phyloP scores from a whole-genome alignment of 2,329 filamentous ascomycete species.

The Lithohypha guttulata region DNA sequence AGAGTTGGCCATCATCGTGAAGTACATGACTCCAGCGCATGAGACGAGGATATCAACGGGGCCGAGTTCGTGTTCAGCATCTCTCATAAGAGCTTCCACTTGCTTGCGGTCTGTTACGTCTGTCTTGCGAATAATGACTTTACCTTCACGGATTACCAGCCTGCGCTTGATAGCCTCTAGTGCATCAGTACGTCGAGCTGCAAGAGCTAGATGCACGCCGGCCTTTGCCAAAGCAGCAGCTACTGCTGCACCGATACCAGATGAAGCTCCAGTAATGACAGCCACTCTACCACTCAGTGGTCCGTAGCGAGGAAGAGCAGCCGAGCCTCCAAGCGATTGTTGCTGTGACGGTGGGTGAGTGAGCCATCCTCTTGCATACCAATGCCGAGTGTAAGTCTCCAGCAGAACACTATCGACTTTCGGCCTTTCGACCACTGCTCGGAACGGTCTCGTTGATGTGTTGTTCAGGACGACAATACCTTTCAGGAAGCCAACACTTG shows the following conservation, averaged over 20 bases:
- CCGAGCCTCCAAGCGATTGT: constrained; percentile 35
- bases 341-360: constrained; percentile 48
- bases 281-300: constrained; percentile 35
- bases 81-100: constrained; percentile 54
- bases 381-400: constrained; percentile 68
- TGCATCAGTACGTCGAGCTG: constrained; percentile 56
- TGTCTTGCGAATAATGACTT: constrained; percentile 57
- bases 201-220: constrained; percentile 23
- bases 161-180: constrained; percentile 57
- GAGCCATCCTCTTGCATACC: constrained; percentile 70
- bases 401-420: constrained; percentile 60
- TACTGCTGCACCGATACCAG: constrained; percentile 29
- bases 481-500: constrained; percentile 58
- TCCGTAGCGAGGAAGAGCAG: constrained; percentile 37
- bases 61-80: constrained; percentile 52
- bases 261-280: constrained; percentile 29
- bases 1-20: constrained; percentile 72
- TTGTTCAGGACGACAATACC: constrained; percentile 66
- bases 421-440: constrained; percentile 49
- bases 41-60: constrained; percentile 68
- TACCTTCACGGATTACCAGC: constrained; percentile 47
- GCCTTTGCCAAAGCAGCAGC: constrained; percentile 34
- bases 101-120: constrained; percentile 59
- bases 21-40: constrained; percentile 80
- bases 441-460: constrained; percentile 52